Conservation (phyloP, 2,329 filamentous ascomycete genomes). For the Monosporascus sp. region DNA sequence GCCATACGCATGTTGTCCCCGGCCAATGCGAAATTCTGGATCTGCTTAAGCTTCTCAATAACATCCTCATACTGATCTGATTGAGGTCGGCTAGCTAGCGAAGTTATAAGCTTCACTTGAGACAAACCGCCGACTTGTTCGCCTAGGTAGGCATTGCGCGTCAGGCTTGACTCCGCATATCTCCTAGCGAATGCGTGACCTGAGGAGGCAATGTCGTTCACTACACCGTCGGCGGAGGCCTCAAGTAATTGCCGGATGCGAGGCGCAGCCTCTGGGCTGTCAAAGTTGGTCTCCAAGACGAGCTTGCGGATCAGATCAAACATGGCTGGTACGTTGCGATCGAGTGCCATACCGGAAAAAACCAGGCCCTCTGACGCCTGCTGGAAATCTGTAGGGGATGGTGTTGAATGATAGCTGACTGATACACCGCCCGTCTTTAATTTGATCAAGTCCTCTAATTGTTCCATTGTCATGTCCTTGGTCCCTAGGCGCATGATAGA, state of each 20-base stretch:
- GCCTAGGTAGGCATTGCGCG: constrained; percentile 62
- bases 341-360: constrained; percentile 81
- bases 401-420: constrained; percentile 76
- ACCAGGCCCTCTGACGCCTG: constrained; percentile 74
- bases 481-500: constrained; percentile 92
- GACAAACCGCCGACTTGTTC: constrained; percentile 89
- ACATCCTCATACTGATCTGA: constrained; percentile 68
- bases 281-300: constrained; percentile 84
- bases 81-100: constrained; percentile 66
- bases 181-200: constrained; percentile 84
- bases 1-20: constrained; percentile 69
- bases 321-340: constrained; percentile 87
- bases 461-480: constrained; percentile 81
- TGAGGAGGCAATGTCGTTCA: constrained; percentile 86
- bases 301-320: constrained; percentile 77
- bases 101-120: constrained; percentile 79
- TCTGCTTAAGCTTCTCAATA: constrained; percentile 76
- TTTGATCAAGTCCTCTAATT: constrained; percentile 93
- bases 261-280: constrained; percentile 70
- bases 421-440: constrained; percentile 90
- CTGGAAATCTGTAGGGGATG: constrained; percentile 67
- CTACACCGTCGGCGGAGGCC: constrained; percentile 78
- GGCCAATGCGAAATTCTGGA: constrained; percentile 73
- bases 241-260: constrained; percentile 85
- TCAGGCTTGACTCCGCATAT: constrained; percentile 76